These are phyloP conservation scores for Penicillium frequentans DNA, from an alignment of 2,329 filamentous ascomycete genomes.

Conservation along the genomic window DNA sequence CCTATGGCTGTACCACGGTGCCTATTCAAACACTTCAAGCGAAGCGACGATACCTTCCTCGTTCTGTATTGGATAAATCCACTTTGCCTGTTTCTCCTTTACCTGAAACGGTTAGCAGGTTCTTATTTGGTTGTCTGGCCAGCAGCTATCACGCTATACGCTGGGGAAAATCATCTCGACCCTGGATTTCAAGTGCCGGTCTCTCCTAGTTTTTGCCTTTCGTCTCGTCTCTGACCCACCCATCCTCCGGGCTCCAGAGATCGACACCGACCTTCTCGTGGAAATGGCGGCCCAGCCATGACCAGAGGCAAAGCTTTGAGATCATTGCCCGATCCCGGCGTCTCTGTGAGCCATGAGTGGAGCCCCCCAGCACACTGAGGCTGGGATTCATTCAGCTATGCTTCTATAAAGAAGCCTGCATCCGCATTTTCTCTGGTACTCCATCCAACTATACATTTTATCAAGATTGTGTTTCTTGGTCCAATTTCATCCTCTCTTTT, in stretches of 20 bases:
- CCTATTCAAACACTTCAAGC: conserved; percentile 11
- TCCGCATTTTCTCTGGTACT: not conserved
- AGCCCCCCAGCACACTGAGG: conserved; percentile 1
- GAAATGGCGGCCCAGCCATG: conserved; percentile 4
- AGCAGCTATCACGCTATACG: conserved; percentile 1
- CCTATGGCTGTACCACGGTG: not conserved
- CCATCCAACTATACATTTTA: not conserved
- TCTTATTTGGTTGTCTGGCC: conserved; percentile 1
- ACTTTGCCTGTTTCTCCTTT: conserved; percentile 1
- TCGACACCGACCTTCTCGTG: conserved; percentile 10
- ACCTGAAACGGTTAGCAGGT: not conserved
- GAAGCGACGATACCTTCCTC: conserved; percentile 15
- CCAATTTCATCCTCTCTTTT: not conserved
- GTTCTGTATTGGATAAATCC: not conserved
- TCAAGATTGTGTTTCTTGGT: not conserved
- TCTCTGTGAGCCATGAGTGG: conserved; percentile 4
- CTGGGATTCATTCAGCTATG: not conserved
- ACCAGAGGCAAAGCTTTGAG: conserved; percentile 8
- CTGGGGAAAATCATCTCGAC: conserved; percentile 4
- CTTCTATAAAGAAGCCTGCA: conserved; percentile 14
- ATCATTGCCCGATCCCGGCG: conserved; percentile 19
- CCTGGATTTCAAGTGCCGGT: not conserved
- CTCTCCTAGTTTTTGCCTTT: not conserved
- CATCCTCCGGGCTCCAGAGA: conserved; percentile 3
- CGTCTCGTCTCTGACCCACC: not conserved